A percentile compares a stretch with the other conserved stretches of the same genome.
Conservation (phyloP, 2,329 filamentous ascomycete species). For the Fusarium solani-melongenae region DNA sequence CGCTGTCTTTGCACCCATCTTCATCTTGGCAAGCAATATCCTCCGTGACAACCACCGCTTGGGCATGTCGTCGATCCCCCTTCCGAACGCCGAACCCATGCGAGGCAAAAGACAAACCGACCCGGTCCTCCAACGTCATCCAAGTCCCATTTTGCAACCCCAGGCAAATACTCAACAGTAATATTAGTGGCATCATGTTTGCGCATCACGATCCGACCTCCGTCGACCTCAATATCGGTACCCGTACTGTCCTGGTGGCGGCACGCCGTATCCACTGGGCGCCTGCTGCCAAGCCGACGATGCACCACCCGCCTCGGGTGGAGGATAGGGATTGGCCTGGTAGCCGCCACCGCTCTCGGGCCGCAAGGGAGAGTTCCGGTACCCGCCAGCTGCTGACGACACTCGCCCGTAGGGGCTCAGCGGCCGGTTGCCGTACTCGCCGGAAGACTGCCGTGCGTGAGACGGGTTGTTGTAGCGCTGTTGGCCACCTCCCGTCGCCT, state of each 20-base stretch:
- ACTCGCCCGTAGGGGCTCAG: constrained; percentile 61
- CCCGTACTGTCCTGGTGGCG: constrained; percentile 50
- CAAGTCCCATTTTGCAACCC: constrained; percentile 23
- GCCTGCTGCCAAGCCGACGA: constrained; percentile 45
- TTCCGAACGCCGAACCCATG: constrained; percentile 45
- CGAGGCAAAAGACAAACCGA: constrained; percentile 39
- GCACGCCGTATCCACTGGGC: constrained; percentile 46
- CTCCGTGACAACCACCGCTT: constrained; percentile 25
- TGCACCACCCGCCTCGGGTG: constrained; percentile 41
- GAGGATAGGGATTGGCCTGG: constrained; percentile 45
- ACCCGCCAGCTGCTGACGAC: constrained; percentile 54
- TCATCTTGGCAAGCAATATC: constrained; percentile 30
- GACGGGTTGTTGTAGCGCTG: constrained; percentile 48
- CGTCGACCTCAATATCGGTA: constrained; percentile 47
- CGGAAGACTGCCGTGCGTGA: constrained; percentile 55
- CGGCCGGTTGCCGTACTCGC: constrained; percentile 57
- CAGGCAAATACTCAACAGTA: constrained; percentile 1
- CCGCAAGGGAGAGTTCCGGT: constrained; percentile 64
- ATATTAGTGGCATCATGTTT: constrained; percentile 27
- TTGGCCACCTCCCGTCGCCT: constrained; percentile 54
- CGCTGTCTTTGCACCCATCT: constrained; percentile 5
- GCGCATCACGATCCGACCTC: background rate
- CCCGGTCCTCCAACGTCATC: constrained; percentile 28
- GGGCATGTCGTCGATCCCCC: constrained; percentile 30
- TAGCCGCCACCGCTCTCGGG: constrained; percentile 53